These are phyloP conservation scores for Tulasnella sp. DNA, from an alignment of 768 basidiomycete species.

Conservation along the genomic window DNA sequence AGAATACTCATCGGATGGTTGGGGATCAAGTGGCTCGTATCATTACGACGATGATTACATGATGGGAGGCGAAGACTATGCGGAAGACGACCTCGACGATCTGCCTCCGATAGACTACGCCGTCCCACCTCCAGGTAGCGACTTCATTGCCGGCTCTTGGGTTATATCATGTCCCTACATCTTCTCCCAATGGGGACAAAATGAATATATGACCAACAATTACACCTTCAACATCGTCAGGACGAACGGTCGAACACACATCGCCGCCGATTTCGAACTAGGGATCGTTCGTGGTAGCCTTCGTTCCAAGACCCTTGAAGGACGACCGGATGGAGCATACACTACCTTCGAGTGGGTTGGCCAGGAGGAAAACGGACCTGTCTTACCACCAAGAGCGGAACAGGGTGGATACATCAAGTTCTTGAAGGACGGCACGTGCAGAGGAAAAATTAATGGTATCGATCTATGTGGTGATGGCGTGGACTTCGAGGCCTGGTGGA, in stretches of 20 bases:
- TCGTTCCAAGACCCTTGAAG: conserved; percentile 12
- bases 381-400: not conserved
- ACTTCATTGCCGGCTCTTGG: conserved; percentile 15
- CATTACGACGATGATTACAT: not conserved
- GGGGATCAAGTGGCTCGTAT: not conserved
- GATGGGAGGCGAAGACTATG: not conserved
- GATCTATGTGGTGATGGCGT: not conserved
- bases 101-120: not conserved
- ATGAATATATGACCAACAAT: too few species aligned
- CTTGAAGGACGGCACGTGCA: conserved; percentile 4
- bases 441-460: conserved; percentile 5
- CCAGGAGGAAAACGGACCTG: conserved; percentile 7
- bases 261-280: conserved; percentile 13
- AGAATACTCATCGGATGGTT: not conserved
- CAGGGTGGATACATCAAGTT: conserved; percentile 20
- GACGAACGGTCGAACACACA: conserved; percentile 4
- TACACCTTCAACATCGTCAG: conserved; percentile 17
- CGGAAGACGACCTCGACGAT: not conserved
- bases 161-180: conserved; percentile 17
- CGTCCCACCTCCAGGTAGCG: not conserved
- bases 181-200: not conserved
- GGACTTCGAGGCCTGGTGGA: conserved; percentile 14
- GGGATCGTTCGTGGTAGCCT: conserved; percentile 1
- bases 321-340: conserved; percentile 13
- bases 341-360: conserved; percentile 22